Base-by-base conservation (phyloP, 176 grass and related monocot species). In the Thalia dealbata region DNA sequence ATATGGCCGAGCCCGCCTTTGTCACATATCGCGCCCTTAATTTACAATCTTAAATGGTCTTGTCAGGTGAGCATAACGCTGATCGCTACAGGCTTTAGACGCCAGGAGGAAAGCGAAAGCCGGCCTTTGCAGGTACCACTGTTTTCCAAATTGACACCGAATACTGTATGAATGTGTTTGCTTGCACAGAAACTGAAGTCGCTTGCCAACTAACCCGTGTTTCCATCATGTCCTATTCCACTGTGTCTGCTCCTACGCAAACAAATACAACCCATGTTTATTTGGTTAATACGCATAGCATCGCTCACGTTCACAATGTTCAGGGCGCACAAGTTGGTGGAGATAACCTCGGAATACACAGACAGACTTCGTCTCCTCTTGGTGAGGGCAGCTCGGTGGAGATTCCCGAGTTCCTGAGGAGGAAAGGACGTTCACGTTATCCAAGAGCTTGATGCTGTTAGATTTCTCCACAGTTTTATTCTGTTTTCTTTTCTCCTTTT, bases 11-110 rank as follows among this genome's bases (percentile, higher is more conserved):
- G 24, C 11, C 23, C 27, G 8, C 60, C 14, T 29, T 10, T 29
- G 18, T 58, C 54, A 58, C 54, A 56, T 58, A n/a, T 58, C 7
- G 19, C 11, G 45, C 13, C 24, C 16, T 16, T 65, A 28, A 26
- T 62, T 35, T 28, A 32, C 30, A 30, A 32, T 26, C 24, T 35
- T 32, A 32, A 65, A 65, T 65, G 62, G 24, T 15, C 27, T 65
- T 13, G 18, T 63, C 58, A 75, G 73, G 73, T 75, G 21, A 75
- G 73, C 73, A 75, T 75, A 46, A 75, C 73, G 25, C 41, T 75
- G 58, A 75, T 75, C 43, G 73, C 73, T 46, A 75, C 73, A 48
- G 73, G 73, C 15, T 75, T 75, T 13, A 75, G 58, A 75, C 73
- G 73, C 58, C 73, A 75, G 41, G 73, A 75, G n/a, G 73, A 75